These are phyloP conservation scores for Chaetomium olivaceum DNA, from an alignment of 2,329 filamentous ascomycete genomes.

Conservation along the genomic window DNA sequence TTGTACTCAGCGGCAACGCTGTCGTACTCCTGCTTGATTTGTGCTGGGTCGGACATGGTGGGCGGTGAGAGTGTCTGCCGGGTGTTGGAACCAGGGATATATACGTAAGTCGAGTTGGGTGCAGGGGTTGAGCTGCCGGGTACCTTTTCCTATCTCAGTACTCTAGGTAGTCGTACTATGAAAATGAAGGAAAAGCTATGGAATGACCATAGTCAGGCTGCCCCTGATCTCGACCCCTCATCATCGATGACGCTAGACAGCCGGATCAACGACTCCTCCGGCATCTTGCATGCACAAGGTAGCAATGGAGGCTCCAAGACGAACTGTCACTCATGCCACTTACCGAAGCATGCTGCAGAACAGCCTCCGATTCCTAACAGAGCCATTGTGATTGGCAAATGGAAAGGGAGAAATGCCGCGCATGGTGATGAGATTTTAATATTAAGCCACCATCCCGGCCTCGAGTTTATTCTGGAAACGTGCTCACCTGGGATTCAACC, in stretches of 20 bases:
- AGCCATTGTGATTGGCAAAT: constrained; percentile 32
- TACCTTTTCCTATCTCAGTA: background rate
- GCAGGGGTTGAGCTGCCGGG: background rate
- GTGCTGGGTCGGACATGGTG: background rate
- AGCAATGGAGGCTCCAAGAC: background rate
- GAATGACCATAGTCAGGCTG: background rate
- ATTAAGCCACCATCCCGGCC: background rate
- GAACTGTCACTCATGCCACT: too few species aligned
- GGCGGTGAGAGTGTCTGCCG: background rate
- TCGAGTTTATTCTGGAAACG: background rate
- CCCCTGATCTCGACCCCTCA: background rate
- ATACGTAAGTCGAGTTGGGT: background rate
- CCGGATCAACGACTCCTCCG: constrained; percentile 1
- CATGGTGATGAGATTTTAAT: background rate
- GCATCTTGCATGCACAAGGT: background rate
- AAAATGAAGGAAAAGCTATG: background rate
- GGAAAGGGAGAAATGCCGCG: background rate
- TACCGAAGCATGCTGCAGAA: background rate
- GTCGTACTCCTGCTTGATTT: background rate
- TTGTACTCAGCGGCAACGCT: background rate
- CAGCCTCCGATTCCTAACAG: background rate
- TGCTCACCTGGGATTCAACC: constrained; percentile 8
- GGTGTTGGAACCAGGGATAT: background rate
- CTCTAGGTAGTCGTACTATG: background rate
- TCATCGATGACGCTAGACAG: background rate